Evolutionary conservation across 768 basidiomycete species (phyloP).

Genomic region (Rhodocollybia butyracea): DNA sequence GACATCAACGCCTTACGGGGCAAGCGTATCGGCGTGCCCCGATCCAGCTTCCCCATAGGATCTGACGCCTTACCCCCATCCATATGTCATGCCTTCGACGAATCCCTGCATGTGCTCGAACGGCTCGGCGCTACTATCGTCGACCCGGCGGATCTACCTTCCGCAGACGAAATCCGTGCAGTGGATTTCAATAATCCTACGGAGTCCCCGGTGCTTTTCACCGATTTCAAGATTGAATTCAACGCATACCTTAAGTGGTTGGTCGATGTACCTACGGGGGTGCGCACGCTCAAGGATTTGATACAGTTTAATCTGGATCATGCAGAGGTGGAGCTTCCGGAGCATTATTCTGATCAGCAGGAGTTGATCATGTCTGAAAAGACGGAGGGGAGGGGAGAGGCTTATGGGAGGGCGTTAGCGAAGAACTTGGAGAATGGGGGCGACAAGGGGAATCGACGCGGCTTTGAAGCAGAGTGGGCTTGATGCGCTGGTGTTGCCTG

Average conservation of each 20-base stretch:
- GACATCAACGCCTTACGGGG: conserved; percentile 33
- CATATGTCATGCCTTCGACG: conserved; percentile 33
- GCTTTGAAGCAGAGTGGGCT: conserved; percentile 41
- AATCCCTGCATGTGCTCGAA: conserved; percentile 32
- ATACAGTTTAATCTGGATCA: conserved; percentile 41
- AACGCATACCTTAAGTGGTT: conserved; percentile 36
- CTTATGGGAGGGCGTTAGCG: not conserved
- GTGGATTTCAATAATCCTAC: conserved; percentile 21
- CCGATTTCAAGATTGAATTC: conserved; percentile 42
- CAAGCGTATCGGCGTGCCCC: conserved; percentile 43
- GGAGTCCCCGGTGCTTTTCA: conserved; percentile 31
- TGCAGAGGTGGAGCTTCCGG: conserved; percentile 31
- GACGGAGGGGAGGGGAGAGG: not conserved
- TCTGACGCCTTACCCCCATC: conserved; percentile 12
- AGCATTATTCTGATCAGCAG: conserved; percentile 1
- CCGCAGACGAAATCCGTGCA: conserved; percentile 34
- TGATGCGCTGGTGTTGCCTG: conserved; percentile 52
- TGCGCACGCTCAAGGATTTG: conserved; percentile 38
- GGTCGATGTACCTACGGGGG: conserved; percentile 34
- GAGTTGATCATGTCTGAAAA: not conserved
- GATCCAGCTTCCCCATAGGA: conserved; percentile 26
- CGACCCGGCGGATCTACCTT: conserved; percentile 43
- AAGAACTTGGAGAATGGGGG: conserved; percentile 11
- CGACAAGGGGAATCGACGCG: conserved; percentile 52
- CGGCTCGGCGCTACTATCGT: conserved; percentile 41